Evolutionary conservation across 1,139 yeast genomes (phyloP).

Genomic region (Hyphopichia wangnamkhiaoensis): DNA sequence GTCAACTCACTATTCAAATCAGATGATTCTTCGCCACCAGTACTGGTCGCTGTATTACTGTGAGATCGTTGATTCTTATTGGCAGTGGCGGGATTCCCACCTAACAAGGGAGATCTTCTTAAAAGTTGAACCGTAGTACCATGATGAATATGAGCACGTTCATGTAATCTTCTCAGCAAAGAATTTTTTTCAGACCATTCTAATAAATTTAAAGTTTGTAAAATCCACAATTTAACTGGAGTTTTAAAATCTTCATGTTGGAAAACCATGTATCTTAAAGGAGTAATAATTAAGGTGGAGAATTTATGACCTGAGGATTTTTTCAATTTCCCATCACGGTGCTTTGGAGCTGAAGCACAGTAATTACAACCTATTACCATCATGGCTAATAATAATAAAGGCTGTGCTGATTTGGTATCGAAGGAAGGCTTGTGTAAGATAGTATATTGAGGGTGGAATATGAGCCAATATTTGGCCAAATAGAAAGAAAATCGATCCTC

Average conservation of each 20-base stretch:
- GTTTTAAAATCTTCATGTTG: slow-evolving; percentile 60
- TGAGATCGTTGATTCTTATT: slow-evolving; percentile 18
- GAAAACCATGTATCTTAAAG: slow-evolving; percentile 63
- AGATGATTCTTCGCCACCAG: slow-evolving; percentile 34
- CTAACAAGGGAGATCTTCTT: slow-evolving; percentile 71
- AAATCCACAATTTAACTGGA: slow-evolving; percentile 64
- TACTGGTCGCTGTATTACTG: slow-evolving; percentile 27
- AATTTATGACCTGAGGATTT: slow-evolving; percentile 30
- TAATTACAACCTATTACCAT: slow-evolving; percentile 56
- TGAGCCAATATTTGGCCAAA: slow-evolving; percentile 50
- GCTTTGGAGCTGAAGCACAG: slow-evolving; percentile 6
- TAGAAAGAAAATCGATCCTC: slow-evolving; percentile 32
- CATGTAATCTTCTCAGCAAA: slow-evolving; percentile 60
- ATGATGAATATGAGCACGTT: slow-evolving; percentile 74
- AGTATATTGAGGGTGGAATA: slow-evolving; percentile 64
- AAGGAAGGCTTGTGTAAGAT: slow-evolving; percentile 66
- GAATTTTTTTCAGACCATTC: slow-evolving; percentile 72
- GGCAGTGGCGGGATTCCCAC: slow-evolving; percentile 56
- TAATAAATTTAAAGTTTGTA: slow-evolving; percentile 62
- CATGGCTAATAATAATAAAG: slow-evolving; percentile 56
- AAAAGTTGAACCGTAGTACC: slow-evolving; percentile 74
- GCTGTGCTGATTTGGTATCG: slow-evolving; percentile 51
- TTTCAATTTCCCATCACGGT: slow-evolving; percentile 10
- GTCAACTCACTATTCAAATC: slow-evolving; percentile 26
- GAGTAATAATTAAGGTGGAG: slow-evolving; percentile 51